A percentile compares a stretch with the other conserved stretches of the same genome.
phyloP scores from a whole-genome alignment of 208 protist genomes.

The Trypanosoma melophagium region DNA sequence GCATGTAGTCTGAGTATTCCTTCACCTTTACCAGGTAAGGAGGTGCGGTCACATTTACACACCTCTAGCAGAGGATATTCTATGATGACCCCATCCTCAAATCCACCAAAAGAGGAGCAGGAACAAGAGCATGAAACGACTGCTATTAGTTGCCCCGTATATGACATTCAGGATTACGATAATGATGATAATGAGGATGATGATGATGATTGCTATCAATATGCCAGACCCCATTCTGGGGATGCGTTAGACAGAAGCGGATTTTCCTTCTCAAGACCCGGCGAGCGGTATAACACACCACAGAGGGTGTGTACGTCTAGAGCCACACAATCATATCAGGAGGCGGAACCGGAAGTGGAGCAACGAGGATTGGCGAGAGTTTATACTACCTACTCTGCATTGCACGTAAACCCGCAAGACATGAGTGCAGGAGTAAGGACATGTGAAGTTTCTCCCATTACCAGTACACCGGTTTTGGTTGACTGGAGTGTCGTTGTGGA shows the following conservation, averaged over 20 bases:
- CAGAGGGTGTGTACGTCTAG: no score
- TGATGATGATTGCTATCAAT: no score
- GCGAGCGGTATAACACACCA: no score
- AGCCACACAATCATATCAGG: no score
- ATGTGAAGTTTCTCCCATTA: background rate
- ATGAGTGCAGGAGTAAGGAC: background rate
- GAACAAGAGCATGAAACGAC: background rate
- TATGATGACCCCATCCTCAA: background rate
- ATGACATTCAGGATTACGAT: background rate
- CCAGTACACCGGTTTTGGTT: conserved; percentile 11
- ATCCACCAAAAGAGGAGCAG: background rate
- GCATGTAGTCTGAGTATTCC: background rate
- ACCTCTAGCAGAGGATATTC: background rate
- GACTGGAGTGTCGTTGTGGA: conserved; percentile 17
- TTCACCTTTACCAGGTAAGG: background rate
- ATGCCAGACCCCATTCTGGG: no score
- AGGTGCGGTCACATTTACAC: background rate
- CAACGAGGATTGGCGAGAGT: no score
- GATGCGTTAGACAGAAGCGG: no score
- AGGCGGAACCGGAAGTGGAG: no score
- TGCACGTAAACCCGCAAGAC: background rate
- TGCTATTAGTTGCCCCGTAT: background rate
- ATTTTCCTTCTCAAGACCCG: no score
- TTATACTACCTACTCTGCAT: background rate
- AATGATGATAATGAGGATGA: no score